Percentiles rank a stretch among this genome's conserved stretches.
Evolutionary conservation across 1,284 basidiomycete genomes (phyloP).

Genomic region (Cutaneotrichosporon sp.): DNA sequence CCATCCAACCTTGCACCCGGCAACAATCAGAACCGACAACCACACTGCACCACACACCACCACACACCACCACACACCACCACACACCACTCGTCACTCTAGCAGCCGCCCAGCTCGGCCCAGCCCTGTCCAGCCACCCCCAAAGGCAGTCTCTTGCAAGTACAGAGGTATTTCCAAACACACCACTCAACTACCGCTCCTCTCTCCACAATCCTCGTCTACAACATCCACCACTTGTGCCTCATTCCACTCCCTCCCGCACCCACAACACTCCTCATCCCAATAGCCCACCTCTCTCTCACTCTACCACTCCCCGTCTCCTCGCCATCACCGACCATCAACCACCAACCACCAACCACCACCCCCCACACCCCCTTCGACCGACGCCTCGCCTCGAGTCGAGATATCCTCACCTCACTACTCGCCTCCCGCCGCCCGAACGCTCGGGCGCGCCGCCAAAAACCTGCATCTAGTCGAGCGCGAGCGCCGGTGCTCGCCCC

Average conservation of each 20-base stretch:
- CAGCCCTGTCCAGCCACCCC: no score
- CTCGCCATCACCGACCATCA: no score
- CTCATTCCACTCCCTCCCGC: background rate
- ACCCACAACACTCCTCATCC: background rate
- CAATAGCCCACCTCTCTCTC: background rate
- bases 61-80: no score
- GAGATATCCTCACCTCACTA: background rate
- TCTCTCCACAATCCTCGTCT: background rate
- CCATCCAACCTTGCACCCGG: background rate
- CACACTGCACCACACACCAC: background rate
- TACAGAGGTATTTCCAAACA: background rate
- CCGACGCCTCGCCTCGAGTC: background rate
- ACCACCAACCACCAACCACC: no score
- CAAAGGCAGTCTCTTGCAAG: no score
- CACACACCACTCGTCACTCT: no score
- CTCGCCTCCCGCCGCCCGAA: background rate
- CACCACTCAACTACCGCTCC: background rate
- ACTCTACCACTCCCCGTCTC: background rate
- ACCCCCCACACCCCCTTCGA: no score
- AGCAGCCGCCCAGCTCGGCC: no score
- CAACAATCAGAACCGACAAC: background rate
- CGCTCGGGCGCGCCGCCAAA: background rate
- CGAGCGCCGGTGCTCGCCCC: background rate
- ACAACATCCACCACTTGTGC: no score
- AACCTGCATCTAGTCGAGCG: background rate